These are phyloP conservation scores for Rhodotorula sp. DNA, from an alignment of 1,284 basidiomycete genomes.

Conservation along the genomic window DNA sequence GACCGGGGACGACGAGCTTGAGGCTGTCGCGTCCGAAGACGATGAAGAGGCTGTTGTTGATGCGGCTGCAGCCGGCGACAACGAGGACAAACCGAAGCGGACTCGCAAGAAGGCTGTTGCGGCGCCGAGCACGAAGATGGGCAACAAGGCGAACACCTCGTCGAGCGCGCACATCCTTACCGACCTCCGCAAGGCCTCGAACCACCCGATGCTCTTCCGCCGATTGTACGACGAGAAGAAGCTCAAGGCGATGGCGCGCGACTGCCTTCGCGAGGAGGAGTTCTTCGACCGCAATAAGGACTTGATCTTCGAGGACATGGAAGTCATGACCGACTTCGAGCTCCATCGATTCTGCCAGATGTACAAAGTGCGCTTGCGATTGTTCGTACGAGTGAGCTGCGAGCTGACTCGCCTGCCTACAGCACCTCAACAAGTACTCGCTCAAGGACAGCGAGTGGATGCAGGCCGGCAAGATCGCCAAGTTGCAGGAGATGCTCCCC, in stretches of 20 bases:
- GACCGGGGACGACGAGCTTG: conserved; percentile 46
- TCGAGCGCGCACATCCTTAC: conserved; percentile 48
- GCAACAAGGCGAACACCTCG: conserved; percentile 35
- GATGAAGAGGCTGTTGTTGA: conserved; percentile 37
- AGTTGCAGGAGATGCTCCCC: conserved; percentile 69
- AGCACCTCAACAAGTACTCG: conserved; percentile 77
- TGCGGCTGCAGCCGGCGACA: conserved; percentile 37
- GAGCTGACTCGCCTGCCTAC: conserved; percentile 28
- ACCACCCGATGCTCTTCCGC: conserved; percentile 94
- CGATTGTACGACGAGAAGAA: conserved; percentile 74
- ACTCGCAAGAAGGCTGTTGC: conserved; percentile 41
- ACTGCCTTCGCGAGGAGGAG: conserved; percentile 85
- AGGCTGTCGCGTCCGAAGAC: conserved; percentile 43
- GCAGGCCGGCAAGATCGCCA: conserved; percentile 83
- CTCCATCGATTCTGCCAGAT: conserved; percentile 73
- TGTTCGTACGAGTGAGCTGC: neutral
- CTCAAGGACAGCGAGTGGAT: conserved; percentile 75
- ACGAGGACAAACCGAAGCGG: conserved; percentile 47
- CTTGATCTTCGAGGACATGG: conserved; percentile 47
- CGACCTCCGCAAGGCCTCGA: conserved; percentile 74
- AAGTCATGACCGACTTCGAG: conserved; percentile 93
- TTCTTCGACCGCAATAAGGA: conserved; percentile 77
- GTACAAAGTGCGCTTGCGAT: conserved; percentile 64
- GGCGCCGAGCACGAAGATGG: conserved; percentile 48
- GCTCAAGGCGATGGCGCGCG: conserved; percentile 71